These are phyloP conservation scores for Vitis hybrid DNA, from an alignment of 177 flowering plant species.

Conservation along the genomic window DNA sequence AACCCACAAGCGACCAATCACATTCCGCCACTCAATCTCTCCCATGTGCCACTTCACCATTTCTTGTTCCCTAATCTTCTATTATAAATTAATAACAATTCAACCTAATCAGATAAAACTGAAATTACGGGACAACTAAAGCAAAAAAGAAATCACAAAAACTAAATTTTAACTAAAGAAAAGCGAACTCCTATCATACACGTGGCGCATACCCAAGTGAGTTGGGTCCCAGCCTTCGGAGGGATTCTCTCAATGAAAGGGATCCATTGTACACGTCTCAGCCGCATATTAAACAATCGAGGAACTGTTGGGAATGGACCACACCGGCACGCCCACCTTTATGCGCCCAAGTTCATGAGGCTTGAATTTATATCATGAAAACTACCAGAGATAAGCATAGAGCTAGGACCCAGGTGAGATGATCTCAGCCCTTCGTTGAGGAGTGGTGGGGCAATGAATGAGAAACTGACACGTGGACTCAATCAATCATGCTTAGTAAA, in stretches of 20 bases:
- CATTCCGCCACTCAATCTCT: slow-evolving; percentile 5
- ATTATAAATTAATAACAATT: neutral
- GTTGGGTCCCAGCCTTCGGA: slow-evolving; percentile 4
- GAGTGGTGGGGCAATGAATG: neutral
- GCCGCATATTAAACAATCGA: slow-evolving; percentile 2
- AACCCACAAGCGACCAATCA: slow-evolving; percentile 3
- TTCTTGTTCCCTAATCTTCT: neutral
- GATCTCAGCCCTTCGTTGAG: neutral
- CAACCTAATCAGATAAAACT: neutral
- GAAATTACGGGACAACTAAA: neutral
- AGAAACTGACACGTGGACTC: too few species aligned
- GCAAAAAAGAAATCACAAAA: neutral
- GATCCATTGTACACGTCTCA: neutral
- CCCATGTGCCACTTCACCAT: neutral
- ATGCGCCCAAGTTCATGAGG: neutral
- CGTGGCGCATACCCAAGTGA: slow-evolving; percentile 5
- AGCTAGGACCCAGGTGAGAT: too few species aligned
- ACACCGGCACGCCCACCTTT: neutral
- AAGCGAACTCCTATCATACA: neutral
- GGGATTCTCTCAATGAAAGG: too few species aligned
- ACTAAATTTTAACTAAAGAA: neutral
- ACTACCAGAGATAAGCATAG: too few species aligned
- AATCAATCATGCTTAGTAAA: too few species aligned
- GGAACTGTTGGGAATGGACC: neutral
- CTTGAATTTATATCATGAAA: too few species aligned